A percentile compares a stretch with the other conserved stretches of the same genome.
These are phyloP conservation scores for Lachancea sp. DNA, from an alignment of 805 yeast genomes.

Conservation along the genomic window DNA sequence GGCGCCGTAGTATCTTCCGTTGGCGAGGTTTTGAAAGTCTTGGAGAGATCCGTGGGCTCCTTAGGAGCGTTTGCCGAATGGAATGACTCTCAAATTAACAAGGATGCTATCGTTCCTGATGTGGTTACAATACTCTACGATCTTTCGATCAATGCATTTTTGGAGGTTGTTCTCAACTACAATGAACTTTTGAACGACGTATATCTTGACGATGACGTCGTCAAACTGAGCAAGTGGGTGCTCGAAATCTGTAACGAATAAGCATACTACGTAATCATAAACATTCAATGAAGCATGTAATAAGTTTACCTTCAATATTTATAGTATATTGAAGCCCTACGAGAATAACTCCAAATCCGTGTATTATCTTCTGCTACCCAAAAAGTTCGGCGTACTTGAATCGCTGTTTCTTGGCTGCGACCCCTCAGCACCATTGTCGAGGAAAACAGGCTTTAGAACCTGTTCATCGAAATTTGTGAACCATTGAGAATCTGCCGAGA, in stretches of 20 bases:
- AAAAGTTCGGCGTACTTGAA: slow-evolving; percentile 6
- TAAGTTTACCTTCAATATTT: not conserved
- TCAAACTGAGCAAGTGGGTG: slow-evolving; percentile 66
- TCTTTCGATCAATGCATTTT: slow-evolving; percentile 55
- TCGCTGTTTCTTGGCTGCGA: slow-evolving; percentile 7
- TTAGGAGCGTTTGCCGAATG: slow-evolving; percentile 42
- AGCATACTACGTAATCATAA: not conserved
- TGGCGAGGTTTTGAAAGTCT: slow-evolving; percentile 50
- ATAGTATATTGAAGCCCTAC: not conserved
- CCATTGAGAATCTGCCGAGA: slow-evolving; percentile 59
- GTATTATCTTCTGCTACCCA: slow-evolving; percentile 5
- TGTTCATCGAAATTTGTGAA: slow-evolving; percentile 90
- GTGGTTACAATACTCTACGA: slow-evolving; percentile 54
- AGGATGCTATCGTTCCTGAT: slow-evolving; percentile 26
- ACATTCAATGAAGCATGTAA: not conserved
- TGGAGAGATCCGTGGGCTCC: slow-evolving; percentile 55
- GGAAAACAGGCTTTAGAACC: slow-evolving; percentile 83
- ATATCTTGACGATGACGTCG: slow-evolving; percentile 54
- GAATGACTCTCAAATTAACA: slow-evolving; percentile 16
- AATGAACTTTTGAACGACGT: slow-evolving; percentile 60
- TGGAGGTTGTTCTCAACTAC: slow-evolving; percentile 57
- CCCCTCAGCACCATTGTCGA: slow-evolving; percentile 42
- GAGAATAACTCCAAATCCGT: not conserved
- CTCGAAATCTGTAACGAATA: slow-evolving; percentile 40
- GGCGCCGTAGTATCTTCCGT: slow-evolving; percentile 48